A percentile compares a stretch with the other conserved stretches of the same genome.
Conservation (phyloP, 1,139 yeast genomes). For the Geotrichum europaeum region DNA sequence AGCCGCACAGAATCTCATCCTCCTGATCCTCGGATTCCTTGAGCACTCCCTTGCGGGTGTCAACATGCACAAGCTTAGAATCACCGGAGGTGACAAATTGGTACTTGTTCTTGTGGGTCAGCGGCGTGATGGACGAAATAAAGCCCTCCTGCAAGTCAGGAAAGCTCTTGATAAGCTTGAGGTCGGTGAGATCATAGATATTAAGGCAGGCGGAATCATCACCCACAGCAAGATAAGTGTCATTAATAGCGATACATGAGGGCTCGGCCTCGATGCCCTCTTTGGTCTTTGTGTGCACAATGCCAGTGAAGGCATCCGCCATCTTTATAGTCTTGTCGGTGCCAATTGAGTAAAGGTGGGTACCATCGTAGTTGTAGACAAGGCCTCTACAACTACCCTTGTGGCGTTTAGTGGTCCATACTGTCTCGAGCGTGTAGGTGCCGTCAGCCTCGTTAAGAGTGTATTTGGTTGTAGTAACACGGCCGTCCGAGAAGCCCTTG, state of each 20-base stretch:
- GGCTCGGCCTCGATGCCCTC: constrained; percentile 45
- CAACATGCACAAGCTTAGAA: constrained; percentile 74
- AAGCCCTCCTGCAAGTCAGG: constrained; percentile 55
- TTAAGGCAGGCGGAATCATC: constrained; percentile 68
- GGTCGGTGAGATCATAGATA: constrained; percentile 52
- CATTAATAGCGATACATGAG: constrained; percentile 55
- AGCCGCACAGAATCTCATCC: constrained; percentile 76
- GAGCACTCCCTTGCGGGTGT: constrained; percentile 61
- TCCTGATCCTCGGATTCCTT: constrained; percentile 79
- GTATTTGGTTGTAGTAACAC: constrained; percentile 42
- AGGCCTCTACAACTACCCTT: constrained; percentile 81
- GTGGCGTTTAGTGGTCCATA: constrained; percentile 87
- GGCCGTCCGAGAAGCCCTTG: constrained; percentile 77
- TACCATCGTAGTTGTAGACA: constrained; percentile 60
- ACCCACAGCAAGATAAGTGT: constrained; percentile 64
- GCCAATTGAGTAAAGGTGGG: constrained; percentile 54
- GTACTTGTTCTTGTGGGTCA: constrained; percentile 61
- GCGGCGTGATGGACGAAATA: constrained; percentile 57
- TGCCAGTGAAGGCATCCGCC: constrained; percentile 68
- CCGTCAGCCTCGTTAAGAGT: constrained; percentile 30
- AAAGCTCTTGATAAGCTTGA: constrained; percentile 38
- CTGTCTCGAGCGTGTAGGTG: constrained; percentile 29
- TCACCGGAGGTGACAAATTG: constrained; percentile 79
- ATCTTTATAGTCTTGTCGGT: constrained; percentile 73
- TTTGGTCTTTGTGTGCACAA: constrained; percentile 54